Evolutionary conservation across 768 basidiomycete genomes (phyloP), one percentile per base, ranked within the genome.

Genomic region (Punctularia strigosozonata): DNA sequence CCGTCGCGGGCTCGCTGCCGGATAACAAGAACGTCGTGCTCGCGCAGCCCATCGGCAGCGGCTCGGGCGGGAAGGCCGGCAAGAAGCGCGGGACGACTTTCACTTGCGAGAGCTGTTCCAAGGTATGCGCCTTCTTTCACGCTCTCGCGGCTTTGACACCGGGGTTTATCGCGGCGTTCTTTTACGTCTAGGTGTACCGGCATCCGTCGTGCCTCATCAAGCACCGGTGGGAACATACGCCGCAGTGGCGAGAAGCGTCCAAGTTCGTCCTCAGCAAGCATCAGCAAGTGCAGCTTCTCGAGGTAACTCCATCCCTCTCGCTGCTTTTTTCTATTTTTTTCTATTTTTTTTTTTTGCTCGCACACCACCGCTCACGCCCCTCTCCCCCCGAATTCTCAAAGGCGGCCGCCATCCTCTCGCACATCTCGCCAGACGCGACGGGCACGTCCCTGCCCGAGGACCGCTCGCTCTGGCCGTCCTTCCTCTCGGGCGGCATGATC

Each of bases 211-310:
- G 92, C 59, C 67, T 98, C 35, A 86, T 92, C 59, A 97, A 97
- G 59, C 94, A 98, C 54, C 83, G 94, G 24, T 98, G 94, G 94
- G 92, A 97, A 53, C 89, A 94, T 54, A 88, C 86, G 24, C 86
- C 87, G 15, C 90, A 95, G 51, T 98, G 94, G 94, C 80, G 84
- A 31, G 87, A 91, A 55, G 84, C 91, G 2, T 73, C 82, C 47
- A 88, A 91, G 56, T 79, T 91, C 50, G 75, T 90, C 23, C 66
- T 97, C 42, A 87, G 81, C 60, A 98, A 97, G 61, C 92, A 97
- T 56, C 91, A 97, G 52, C 92, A 98, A 49, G 94, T 99, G 1
- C 94, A 97, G 50, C 63, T 97, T 37, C 80, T 99, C 31, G 94
- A 98, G 71, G 86, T 83, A 42, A 51, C 66, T 51, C 15, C 18